Evolutionary conservation across 345 rosid genomes (phyloP).

Genomic region (Salix arbutifolia): DNA sequence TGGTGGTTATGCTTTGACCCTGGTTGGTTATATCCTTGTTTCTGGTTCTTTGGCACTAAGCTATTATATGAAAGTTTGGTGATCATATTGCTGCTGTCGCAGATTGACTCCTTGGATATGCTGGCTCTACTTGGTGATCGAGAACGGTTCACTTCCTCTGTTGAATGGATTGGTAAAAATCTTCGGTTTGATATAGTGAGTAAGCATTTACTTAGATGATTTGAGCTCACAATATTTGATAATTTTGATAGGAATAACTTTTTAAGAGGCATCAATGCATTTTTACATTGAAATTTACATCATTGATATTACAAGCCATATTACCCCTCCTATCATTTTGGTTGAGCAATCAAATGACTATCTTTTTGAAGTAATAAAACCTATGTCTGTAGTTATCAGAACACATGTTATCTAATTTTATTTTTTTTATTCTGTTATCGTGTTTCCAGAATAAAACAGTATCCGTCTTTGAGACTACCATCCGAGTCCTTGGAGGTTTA

Average conservation of each 20-base stretch:
- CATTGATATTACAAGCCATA: too few relatives aligned
- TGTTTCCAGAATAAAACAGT: conserved; percentile 88
- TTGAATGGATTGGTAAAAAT: conserved; percentile 96
- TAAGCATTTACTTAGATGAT: conserved; percentile 28
- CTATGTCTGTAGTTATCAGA: neutral
- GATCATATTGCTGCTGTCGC: conserved; percentile 12
- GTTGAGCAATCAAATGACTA: neutral
- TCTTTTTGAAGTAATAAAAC: neutral
- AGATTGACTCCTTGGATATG: conserved; percentile 93
- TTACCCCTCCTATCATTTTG: neutral
- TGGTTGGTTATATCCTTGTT: conserved; percentile 40
- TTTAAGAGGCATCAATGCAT: too few relatives aligned
- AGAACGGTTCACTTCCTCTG: conserved; percentile 67
- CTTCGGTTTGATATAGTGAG: conserved; percentile 98
- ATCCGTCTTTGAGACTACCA: conserved; percentile 85
- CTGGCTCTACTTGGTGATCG: conserved; percentile 85
- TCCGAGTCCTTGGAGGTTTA: conserved; percentile 92
- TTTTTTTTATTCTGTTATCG: conserved; percentile 5
- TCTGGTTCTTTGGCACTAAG: neutral
- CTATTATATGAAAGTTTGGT: conserved; percentile 15
- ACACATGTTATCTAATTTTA: neutral
- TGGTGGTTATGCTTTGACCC: conserved; percentile 93
- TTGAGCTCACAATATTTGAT: neutral
- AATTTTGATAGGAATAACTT: neutral
- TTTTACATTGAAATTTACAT: too few relatives aligned